Evolutionary conservation across 1,139 yeast species (phyloP).

Genomic region (Pichia sp.): DNA sequence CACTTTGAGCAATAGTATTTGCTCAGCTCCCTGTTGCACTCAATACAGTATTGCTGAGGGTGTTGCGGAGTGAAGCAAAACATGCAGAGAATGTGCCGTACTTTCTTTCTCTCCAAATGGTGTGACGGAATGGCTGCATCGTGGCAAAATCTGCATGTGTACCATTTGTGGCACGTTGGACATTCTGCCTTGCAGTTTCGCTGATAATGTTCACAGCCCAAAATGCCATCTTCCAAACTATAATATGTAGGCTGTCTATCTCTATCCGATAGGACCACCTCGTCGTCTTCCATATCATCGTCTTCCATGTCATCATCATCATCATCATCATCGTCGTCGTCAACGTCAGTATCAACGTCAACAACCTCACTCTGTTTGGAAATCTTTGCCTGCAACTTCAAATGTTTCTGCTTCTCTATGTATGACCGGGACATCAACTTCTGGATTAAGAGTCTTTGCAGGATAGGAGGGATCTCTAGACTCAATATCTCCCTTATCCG

Average conservation of each 20-base stretch:
- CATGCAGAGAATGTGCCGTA: conserved; percentile 76
- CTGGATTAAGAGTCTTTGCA: conserved; percentile 64
- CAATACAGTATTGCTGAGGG: conserved; percentile 65
- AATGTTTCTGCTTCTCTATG: conserved; percentile 43
- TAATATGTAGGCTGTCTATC: conserved; percentile 54
- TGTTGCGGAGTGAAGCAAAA: conserved; percentile 69
- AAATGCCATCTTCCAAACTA: conserved; percentile 40
- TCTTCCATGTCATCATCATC: conserved; percentile 25
- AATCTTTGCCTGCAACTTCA: conserved; percentile 36
- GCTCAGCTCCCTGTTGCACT: conserved; percentile 65
- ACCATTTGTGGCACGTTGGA: conserved; percentile 69
- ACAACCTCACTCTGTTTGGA: conserved; percentile 37
- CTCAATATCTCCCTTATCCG: conserved; percentile 56
- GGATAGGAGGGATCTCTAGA: conserved; percentile 45
- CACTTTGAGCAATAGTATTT: conserved; percentile 75
- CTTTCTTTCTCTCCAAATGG: conserved; percentile 57
- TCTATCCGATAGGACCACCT: conserved; percentile 40
- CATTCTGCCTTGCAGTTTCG: conserved; percentile 84
- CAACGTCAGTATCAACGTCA: conserved; percentile 26
- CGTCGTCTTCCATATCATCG: conserved; percentile 29
- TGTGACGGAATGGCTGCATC: conserved; percentile 60
- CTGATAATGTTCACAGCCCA: conserved; percentile 83
- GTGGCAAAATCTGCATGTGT: conserved; percentile 81
- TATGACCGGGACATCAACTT: conserved; percentile 74
- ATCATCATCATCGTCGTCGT: conserved; percentile 27